These are phyloP conservation scores for Colletotrichum caudatum DNA, from an alignment of 2,329 filamentous ascomycete species.

Conservation along the genomic window DNA sequence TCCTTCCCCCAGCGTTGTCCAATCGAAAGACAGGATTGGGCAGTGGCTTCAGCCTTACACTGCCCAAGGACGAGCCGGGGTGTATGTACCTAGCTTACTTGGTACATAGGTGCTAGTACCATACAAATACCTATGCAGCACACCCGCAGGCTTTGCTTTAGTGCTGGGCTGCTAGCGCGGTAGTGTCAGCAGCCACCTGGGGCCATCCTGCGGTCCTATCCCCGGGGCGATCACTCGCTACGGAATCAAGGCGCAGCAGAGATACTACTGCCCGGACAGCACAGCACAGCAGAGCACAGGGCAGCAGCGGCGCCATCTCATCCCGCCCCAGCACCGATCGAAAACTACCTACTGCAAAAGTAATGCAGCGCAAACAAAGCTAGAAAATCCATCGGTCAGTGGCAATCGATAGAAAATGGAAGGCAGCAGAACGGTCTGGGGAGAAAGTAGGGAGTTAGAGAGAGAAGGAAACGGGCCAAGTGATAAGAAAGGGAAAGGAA, in stretches of 20 bases:
- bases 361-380: background rate
- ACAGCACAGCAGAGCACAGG: constrained; percentile 20
- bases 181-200: constrained; percentile 43
- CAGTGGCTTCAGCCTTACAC: constrained; percentile 39
- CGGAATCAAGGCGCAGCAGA: background rate
- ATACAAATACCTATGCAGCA: background rate
- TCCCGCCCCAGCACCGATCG: background rate
- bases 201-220: constrained; percentile 22
- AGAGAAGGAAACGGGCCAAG: too few species aligned
- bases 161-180: constrained; percentile 41
- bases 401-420: background rate
- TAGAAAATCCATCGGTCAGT: background rate
- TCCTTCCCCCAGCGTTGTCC: constrained; percentile 11
- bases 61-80: constrained; percentile 38
- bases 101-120: too few species aligned
- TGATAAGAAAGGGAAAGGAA: background rate
- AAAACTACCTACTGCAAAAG: background rate
- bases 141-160: constrained; percentile 32
- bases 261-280: constrained; percentile 12
- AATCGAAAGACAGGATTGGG: constrained; percentile 17
- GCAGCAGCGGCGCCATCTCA: constrained; percentile 8
- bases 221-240: background rate
- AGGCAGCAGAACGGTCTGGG: background rate
- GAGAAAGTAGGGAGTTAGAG: too few species aligned
- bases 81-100: too few species aligned